Percentiles rank a stretch among this genome's conserved stretches.
Evolutionary conservation across 1,284 basidiomycete genomes (phyloP).

Genomic region (Inonotus obliquus): DNA sequence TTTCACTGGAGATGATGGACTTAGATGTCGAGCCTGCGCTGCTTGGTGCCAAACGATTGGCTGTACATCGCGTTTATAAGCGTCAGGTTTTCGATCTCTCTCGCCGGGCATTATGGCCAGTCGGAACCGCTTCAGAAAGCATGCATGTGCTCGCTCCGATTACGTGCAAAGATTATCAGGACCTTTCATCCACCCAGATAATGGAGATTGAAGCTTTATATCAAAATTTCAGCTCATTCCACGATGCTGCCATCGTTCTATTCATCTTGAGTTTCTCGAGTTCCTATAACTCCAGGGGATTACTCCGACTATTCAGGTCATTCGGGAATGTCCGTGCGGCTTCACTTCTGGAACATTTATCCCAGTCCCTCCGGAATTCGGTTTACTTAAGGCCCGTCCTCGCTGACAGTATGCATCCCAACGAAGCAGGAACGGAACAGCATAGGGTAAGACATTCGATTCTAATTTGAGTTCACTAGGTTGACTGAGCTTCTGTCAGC

Average conservation of each 20-base stretch:
- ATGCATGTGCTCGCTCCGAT: not conserved
- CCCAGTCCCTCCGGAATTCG: not conserved
- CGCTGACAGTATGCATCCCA: not conserved
- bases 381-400: not conserved
- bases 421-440: not conserved
- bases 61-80: not conserved
- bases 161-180: not conserved
- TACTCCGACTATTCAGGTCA: not conserved
- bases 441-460: not conserved
- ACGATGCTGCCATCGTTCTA: not conserved
- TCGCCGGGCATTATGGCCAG: slow-evolving; percentile 3
- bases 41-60: slow-evolving; percentile 8
- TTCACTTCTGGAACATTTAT: not conserved
- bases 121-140: not conserved
- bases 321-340: not conserved
- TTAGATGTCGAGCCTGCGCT: not conserved
- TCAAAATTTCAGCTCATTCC: not conserved
- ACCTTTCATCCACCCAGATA: not conserved
- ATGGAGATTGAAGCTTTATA: not conserved
- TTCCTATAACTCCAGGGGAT: not conserved
- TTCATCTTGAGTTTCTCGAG: not conserved
- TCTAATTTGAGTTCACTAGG: not conserved
- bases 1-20: slow-evolving; percentile 40
- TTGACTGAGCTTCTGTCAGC: slow-evolving; percentile 3
- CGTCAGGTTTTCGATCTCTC: slow-evolving; percentile 1